These are phyloP conservation scores for Gastrolobium bilobum DNA, from an alignment of 306 rosid species.

Conservation along the genomic window DNA sequence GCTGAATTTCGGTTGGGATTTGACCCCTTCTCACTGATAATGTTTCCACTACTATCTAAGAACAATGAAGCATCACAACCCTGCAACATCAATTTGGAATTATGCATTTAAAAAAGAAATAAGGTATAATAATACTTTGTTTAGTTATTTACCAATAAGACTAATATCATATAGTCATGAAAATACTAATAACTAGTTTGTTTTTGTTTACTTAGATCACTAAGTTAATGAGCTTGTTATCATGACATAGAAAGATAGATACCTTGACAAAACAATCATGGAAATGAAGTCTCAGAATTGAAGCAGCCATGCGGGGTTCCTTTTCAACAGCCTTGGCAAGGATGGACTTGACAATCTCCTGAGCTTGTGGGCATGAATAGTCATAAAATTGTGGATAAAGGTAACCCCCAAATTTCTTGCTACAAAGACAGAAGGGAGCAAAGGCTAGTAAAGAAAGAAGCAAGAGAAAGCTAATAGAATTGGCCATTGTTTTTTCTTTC, in stretches of 20 bases:
- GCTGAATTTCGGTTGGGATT: constrained; percentile 83
- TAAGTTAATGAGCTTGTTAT: not conserved
- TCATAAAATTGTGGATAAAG: constrained; percentile 93
- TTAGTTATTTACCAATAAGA: not conserved
- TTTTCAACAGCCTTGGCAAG: constrained; percentile 70
- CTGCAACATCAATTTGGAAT: constrained; percentile 55
- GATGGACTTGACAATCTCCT: constrained; percentile 69
- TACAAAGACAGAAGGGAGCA: constrained; percentile 66
- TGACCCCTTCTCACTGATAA: constrained; percentile 76
- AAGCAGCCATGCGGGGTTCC: constrained; percentile 88
- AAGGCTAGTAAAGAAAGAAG: constrained; percentile 69
- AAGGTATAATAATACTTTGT: not conserved
- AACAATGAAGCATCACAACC: constrained; percentile 93
- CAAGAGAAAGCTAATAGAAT: constrained; percentile 50
- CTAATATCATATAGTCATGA: not conserved
- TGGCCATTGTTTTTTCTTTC: constrained; percentile 58
- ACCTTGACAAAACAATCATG: constrained; percentile 98
- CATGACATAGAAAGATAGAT: not conserved
- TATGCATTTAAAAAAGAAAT: not conserved
- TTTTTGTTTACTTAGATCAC: not conserved
- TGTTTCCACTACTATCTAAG: constrained; percentile 71
- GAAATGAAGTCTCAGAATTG: constrained; percentile 84
- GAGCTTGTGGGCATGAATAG: constrained; percentile 83
- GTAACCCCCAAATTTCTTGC: constrained; percentile 54
- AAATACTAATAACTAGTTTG: not conserved